Conservation (phyloP, 2,329 filamentous ascomycete species). For the Aspergillus amoenus region DNA sequence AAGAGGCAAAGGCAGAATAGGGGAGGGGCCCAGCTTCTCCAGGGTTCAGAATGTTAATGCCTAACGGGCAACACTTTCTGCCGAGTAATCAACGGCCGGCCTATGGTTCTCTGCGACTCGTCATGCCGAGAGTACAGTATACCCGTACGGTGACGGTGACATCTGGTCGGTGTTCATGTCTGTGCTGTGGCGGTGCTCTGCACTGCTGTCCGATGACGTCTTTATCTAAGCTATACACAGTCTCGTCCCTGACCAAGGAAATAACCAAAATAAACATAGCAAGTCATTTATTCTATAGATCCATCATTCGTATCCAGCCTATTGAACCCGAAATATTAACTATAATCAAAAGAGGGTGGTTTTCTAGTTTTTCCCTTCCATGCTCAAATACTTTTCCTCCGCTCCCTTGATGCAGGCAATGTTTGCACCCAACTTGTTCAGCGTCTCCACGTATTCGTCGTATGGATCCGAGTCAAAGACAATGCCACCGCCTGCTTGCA, state of each 20-base stretch:
- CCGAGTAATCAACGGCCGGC: neutral
- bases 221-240: constrained; percentile 5
- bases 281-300: constrained; percentile 3
- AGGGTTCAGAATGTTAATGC: constrained; percentile 6
- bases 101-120: neutral
- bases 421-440: constrained; percentile 92
- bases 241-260: neutral
- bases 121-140: neutral
- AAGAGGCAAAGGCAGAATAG: neutral
- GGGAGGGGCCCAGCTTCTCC: neutral
- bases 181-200: constrained; percentile 8
- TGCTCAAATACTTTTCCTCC: constrained; percentile 64
- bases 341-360: neutral
- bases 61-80: neutral
- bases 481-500: constrained; percentile 84
- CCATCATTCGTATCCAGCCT: constrained; percentile 3
- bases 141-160: neutral
- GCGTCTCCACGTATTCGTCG: constrained; percentile 93
- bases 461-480: constrained; percentile 89
- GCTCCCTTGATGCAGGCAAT: constrained; percentile 84
- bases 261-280: neutral
- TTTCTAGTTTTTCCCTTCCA: constrained; percentile 30
- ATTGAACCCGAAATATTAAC: neutral
- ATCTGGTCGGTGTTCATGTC: neutral
- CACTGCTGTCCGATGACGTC: constrained; percentile 5